These are phyloP conservation scores for Plasmodium knowlesi DNA, from an alignment of 169 alveolate genomes.

Conservation along the genomic window DNA sequence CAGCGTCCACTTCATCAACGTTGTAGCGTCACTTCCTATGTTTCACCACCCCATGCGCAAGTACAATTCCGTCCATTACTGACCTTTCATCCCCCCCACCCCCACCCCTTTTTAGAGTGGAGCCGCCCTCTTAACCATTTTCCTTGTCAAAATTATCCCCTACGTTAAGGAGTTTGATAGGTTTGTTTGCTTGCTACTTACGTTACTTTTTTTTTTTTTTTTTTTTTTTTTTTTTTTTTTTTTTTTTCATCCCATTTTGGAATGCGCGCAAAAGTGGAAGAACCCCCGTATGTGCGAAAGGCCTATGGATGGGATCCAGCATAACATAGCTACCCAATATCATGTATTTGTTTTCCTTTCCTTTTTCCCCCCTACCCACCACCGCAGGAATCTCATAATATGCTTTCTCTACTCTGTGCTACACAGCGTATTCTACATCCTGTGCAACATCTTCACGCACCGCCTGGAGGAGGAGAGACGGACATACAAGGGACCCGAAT, in stretches of 20 bases:
- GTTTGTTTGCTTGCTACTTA: background rate
- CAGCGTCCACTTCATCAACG: background rate
- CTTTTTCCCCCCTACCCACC: background rate
- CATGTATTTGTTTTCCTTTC: background rate
- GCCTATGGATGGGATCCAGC: background rate
- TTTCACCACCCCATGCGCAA: background rate
- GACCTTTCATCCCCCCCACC: background rate
- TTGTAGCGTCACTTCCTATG: background rate
- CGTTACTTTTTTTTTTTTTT: background rate
- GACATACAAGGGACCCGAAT: background rate
- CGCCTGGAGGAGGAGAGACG: conserved; percentile 14
- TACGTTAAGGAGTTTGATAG: conserved; percentile 63
- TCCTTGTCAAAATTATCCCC: conserved; percentile 58
- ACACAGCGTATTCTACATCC: conserved; percentile 61
- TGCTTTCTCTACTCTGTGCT: conserved; percentile 67
- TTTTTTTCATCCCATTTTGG: background rate
- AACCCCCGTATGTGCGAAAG: background rate
- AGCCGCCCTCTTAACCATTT: conserved; percentile 46
- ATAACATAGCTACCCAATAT: background rate
- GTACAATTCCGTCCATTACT: background rate
- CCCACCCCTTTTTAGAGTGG: conserved; percentile 55
- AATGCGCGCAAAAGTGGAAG: conserved; percentile 2
- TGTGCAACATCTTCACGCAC: conserved; percentile 32
- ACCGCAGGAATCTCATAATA: conserved; percentile 32
- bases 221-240: background rate